Evolutionary conservation across 1,284 basidiomycete genomes (phyloP), one percentile per base, ranked within the genome.

Genomic region (Meripilus lineatus): DNA sequence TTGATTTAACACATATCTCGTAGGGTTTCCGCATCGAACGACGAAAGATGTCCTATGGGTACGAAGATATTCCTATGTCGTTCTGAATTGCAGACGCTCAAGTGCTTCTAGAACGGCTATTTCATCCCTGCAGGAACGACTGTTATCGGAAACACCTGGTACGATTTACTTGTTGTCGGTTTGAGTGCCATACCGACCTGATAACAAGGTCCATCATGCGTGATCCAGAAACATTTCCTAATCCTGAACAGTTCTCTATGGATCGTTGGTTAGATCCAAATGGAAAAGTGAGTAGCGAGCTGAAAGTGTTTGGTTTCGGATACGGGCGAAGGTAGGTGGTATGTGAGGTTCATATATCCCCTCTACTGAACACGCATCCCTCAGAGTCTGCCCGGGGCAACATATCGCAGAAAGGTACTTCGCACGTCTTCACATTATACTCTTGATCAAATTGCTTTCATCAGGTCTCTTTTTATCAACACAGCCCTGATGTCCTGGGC

Each of bases 121-220:
- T 55, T 70, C 7, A 83, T 84, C 42, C 81, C 81, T 5, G 69
- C 67, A 22, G 81, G 80, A 2, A 67, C 80, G 0, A 72, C 68
- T 3, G 71, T 84, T 4, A 66, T 76, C n/a, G 79, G 75, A 5
- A 79, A 76, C 46, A 70, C 74, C n/a, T 84, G 81, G 81, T 77
- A 47, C 25, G 49, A 15, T 8, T 35, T n/a, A 15, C 17, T 18
- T 7, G 7, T 15, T 14, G 3, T 3, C 5, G 10, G 21, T 35
- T 30, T 24, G 22, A 20, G 15, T 15, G 37, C 36, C 15, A n/a
- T 42, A 20, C 18, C 23, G 13, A n/a, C 23, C 22, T 40, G 25
- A 14, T 7, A 23, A 37, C 22, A 30, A 63, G 77, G 75, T 67
- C 75, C 0, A 72, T 84, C 23, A 69, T 68, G 2, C 71, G 70